Evolutionary conservation across 768 basidiomycete species (phyloP).

Genomic region (Auricularia cornea): DNA sequence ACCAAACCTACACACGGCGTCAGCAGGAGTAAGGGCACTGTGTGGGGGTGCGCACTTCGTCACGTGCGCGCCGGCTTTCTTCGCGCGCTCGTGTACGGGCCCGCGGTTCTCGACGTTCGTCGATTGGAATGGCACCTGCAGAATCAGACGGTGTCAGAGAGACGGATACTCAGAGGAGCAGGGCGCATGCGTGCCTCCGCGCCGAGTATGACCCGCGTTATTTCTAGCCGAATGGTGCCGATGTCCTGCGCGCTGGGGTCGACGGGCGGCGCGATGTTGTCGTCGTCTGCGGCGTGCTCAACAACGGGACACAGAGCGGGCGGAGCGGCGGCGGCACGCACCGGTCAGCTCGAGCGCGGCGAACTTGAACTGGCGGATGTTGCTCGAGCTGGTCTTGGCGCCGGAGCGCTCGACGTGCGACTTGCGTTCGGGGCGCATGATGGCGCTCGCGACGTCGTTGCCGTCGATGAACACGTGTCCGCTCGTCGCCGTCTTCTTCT

Average conservation of each 20-base stretch:
- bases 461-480: constrained; percentile 7
- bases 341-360: constrained; percentile 1
- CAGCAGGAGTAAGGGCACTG: background rate
- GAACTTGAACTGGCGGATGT: background rate
- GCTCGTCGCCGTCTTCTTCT: background rate
- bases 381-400: background rate
- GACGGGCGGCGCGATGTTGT: no score
- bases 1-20: no score
- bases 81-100: constrained; percentile 8
- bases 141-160: no score
- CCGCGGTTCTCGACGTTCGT: background rate
- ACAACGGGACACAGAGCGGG: no score
- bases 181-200: background rate
- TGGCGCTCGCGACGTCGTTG: constrained; percentile 3
- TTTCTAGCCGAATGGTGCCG: constrained; percentile 7
- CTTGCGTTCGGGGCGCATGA: constrained; percentile 4
- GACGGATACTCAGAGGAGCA: no score
- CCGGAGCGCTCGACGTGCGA: constrained; percentile 1
- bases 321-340: background rate
- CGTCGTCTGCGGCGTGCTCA: no score
- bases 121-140: constrained; percentile 1
- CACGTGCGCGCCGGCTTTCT: constrained; percentile 5
- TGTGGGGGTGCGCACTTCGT: no score
- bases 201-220: constrained; percentile 5
- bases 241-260: constrained; percentile 7